Base-by-base conservation (phyloP, 2,329 filamentous ascomycete genomes). In the Alternaria angustiovoidea region DNA sequence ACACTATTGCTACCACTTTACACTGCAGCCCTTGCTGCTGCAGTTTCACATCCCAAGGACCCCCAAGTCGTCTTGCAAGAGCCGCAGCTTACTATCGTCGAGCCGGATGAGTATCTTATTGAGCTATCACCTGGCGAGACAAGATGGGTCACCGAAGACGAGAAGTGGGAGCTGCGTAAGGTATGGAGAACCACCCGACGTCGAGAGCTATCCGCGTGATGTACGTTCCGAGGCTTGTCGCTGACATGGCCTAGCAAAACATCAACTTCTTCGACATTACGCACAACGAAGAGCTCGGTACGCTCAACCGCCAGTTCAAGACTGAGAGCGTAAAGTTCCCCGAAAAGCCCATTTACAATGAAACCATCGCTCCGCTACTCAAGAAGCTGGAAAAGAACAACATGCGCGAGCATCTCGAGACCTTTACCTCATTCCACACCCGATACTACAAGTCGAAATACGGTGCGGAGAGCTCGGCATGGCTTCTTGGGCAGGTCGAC, bases 231-330 rank as follows among this genome's bases (percentile, higher is more conserved):
- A 43, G 55, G 26, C 36, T 18, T 42, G 11, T 24, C 12, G 51
- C 73, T 78, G 38, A 77, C 63, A 61, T 44, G n/a, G 4, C 9
- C 1, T 70, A 96, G 92, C 86, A 91, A 75, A 93, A 93, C 72
- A 85, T 89, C 68, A 91, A 89, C 73, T 98, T 98, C 84, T 96
- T 98, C 86, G 94, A 98, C 81, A 94, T 98, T 73, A 97, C 95
- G 62, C 86, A 92, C 42, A 87, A 89, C 57, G 82, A 84, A 52
- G 85, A 91, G 51, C 85, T 91, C 63, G 91, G 90, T 60, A 76
- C 79, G 61, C 77, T 73, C 30, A 75, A 73, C 54, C 52, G 58
- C 54, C 62, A 71, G 43, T 54, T 71, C 34, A 65, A 57, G 14
- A 58, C 66, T 14, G 61, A 80, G 58, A 82, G 85, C 63, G 83